Evolutionary conservation across 176 grass and related monocot genomes (phyloP), one percentile per base, ranked within the genome.

Genomic region (Bothriochloa decipiens): DNA sequence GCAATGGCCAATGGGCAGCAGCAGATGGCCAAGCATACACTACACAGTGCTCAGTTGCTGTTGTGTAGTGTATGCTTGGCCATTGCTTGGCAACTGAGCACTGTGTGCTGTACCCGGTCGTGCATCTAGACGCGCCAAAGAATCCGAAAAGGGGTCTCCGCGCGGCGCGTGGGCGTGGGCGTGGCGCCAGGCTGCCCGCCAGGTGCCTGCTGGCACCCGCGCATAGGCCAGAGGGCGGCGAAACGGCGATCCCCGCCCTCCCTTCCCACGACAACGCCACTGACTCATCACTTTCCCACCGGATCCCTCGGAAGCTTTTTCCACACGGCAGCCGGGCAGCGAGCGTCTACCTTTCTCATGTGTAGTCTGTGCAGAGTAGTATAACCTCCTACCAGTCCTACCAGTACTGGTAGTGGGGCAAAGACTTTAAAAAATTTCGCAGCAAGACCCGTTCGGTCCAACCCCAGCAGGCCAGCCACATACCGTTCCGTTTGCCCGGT

Each of bases 321-420:
- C 83, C 88, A 72, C 88, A 78, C 72, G 65, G 78, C 72, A 61
- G 57, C 57, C 57, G 55, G 55, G 55, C 22, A 61, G 43, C 73
- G 13, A 61, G 43, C 73, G 13, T 11, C 61, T 26, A 63, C 49
- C 49, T 58, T 75, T 57, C 70, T n/a, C 63, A 25, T 65, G 25
- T 26, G 4, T 17, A 23, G 8, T 3, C 35, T 36, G 61, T 46
- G 3, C 32, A 64, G 14, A 45, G 40, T 18, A 79, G 23, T 23
- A 35, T 36, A n/a, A 7, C 58, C 60, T 11, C 11, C 52, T 65
- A 14, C 5, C 1, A 23, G 40, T 11, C 11, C 52, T 65, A 14
- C 5, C 1, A 23, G 40, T n/a, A 29, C 9, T 3, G 23, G 40
- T 23, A 26, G 25, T 16, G 70, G 13, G 70, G 41, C 43, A 29